phyloP scores from a whole-genome alignment of 2,329 filamentous ascomycete species.

The Exserohilum turcica region DNA sequence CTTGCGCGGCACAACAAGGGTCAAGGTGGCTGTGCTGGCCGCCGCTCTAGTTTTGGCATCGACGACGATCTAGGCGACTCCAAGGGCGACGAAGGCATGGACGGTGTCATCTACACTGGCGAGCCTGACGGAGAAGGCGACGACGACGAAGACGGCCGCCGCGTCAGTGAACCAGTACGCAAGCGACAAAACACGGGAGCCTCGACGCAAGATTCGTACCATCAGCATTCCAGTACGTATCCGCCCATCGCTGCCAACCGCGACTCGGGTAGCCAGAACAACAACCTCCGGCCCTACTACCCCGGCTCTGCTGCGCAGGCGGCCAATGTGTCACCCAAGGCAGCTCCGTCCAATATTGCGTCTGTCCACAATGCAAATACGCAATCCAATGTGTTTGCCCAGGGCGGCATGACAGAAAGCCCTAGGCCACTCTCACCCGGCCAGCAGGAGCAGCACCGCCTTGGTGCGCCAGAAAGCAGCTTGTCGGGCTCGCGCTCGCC shows the following conservation, averaged over 20 bases:
- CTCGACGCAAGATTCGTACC: conserved; percentile 62
- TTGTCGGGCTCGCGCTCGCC: conserved; percentile 66
- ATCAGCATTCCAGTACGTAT: conserved; percentile 75
- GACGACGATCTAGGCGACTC: conserved; percentile 68
- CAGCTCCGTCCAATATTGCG: conserved; percentile 45
- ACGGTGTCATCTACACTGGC: conserved; percentile 62
- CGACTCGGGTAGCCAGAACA: conserved; percentile 35
- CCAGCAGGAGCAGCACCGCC: conserved; percentile 57
- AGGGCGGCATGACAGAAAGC: conserved; percentile 79
- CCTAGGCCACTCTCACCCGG: conserved; percentile 82
- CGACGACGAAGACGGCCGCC: conserved; percentile 55
- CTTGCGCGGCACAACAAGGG: conserved; percentile 94
- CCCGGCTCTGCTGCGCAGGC: conserved; percentile 45
- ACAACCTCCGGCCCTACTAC: conserved; percentile 43
- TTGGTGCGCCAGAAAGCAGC: conserved; percentile 57
- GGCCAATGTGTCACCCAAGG: conserved; percentile 47
- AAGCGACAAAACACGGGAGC: conserved; percentile 68
- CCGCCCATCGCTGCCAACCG: conserved; percentile 64
- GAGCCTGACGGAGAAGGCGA: conserved; percentile 66
- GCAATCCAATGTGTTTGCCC: conserved; percentile 67
- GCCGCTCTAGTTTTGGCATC: conserved; percentile 81
- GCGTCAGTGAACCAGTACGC: conserved; percentile 74
- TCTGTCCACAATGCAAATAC: conserved; percentile 42
- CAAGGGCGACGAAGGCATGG: conserved; percentile 63
- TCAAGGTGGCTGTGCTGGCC: conserved; percentile 90